Evolutionary conservation across 1,284 basidiomycete species (phyloP), one percentile per base, ranked within the genome.

Genomic region (Ganoderma multipileum): DNA sequence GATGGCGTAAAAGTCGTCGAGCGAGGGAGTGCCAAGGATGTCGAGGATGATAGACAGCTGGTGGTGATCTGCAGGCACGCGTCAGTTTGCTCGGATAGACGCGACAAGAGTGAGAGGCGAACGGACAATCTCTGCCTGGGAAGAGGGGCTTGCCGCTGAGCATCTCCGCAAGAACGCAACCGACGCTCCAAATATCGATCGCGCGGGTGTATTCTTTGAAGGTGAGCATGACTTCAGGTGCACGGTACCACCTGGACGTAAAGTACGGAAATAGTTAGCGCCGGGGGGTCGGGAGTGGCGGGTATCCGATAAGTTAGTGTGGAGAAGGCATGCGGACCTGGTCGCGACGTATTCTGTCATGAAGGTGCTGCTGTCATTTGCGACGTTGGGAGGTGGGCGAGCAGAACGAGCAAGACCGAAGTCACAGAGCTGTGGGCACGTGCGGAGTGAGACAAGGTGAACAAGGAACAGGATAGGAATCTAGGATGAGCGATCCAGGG

Each of bases 291-390:
- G 41, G 16, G 38, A 28, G 30, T 36, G 50, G 57, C 66, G 64
- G 55, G 67, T 61, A 38, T 44, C 54, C 16, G 52, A 65, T 33
- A 39, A 33, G 33, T 33, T 33, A 8, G 59, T 18, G 47, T 2
- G 57, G 33, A 26, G 63, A 39, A 61, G 30, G 39, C 14, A 50
- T n/a, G 55, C 59, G 41, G 42, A 91, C 88, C 91, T 86, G 30
- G 96, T 96, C 7, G 95, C 95, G 42, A 96, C 95, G 74, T 96
- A 96, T 87, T 97, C 96, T 0, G 95, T 97, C 93, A 97, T 95
- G 81, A 96, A 96, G 0, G 94, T 95, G 74, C 90, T 92, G 66
- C 90, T 93, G 72, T 95, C 94, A 71, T 94, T 89, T 16, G 89
- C 92, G 4, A 91, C 88, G 74, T 94, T 91, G 2, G 94, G 94